phyloP scores from a whole-genome alignment of 169 alveolate species.

The Ichthyophthirius multifiliis region DNA sequence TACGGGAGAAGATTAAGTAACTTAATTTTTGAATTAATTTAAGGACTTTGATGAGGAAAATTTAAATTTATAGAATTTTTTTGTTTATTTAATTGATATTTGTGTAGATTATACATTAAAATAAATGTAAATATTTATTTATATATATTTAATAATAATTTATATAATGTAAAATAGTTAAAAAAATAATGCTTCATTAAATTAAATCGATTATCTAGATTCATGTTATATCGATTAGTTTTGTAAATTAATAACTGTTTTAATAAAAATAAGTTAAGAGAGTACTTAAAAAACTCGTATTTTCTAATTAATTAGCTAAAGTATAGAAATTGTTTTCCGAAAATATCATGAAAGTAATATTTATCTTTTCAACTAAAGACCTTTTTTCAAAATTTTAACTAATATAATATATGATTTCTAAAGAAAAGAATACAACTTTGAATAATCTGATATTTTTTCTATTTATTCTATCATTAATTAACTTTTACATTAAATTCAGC shows the following conservation, averaged over 20 bases:
- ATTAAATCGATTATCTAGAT: constrained; percentile 34
- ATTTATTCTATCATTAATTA: constrained; percentile 55
- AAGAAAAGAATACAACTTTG: constrained; percentile 11
- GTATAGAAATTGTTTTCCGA: constrained; percentile 56
- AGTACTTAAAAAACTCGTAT: constrained; percentile 50
- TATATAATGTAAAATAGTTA: background rate
- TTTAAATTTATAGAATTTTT: constrained; percentile 5
- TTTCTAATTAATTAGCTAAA: constrained; percentile 57
- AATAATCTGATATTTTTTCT: constrained; percentile 47
- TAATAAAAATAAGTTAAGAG: constrained; percentile 24
- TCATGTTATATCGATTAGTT: constrained; percentile 57
- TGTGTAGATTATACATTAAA: constrained; percentile 13
- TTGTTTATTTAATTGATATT: constrained; percentile 25
- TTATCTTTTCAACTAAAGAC: constrained; percentile 74
- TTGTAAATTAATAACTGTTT: constrained; percentile 49
- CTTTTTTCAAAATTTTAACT: constrained; percentile 72
- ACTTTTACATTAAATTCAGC: constrained; percentile 75
- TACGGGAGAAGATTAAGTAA: background rate
- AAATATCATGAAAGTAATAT: constrained; percentile 58
- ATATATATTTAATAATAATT: background rate
- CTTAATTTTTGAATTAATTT: background rate
- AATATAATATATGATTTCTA: constrained; percentile 39
- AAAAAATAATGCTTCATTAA: background rate
- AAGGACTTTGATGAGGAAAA: background rate
- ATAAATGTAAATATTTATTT: background rate